Percentiles rank a stretch among this genome's conserved stretches.
Conservation (phyloP, 148 eudicot species). For the Rhododendron henanense region DNA sequence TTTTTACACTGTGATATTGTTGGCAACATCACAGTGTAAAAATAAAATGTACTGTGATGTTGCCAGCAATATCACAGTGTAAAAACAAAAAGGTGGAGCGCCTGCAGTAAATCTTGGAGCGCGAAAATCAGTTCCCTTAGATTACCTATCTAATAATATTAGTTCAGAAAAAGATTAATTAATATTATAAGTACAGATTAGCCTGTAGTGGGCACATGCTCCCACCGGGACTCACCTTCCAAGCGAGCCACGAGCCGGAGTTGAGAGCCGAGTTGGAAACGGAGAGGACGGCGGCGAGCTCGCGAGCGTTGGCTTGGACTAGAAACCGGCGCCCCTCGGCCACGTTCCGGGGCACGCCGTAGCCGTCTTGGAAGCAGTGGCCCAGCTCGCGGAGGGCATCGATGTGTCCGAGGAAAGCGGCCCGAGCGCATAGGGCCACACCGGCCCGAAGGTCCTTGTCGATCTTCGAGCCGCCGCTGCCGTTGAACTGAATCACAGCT, state of each 20-base stretch:
- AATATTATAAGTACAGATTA: too few species aligned
- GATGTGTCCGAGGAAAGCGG: slow-evolving; percentile 81
- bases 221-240: slow-evolving; percentile 11
- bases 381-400: slow-evolving; percentile 87
- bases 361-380: slow-evolving; percentile 91
- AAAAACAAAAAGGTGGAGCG: too few species aligned
- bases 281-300: slow-evolving; percentile 55
- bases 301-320: slow-evolving; percentile 90
- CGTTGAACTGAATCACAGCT: slow-evolving; percentile 83
- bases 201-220: too few species aligned
- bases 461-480: slow-evolving; percentile 70
- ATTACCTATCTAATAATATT: too few species aligned
- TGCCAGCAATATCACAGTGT: too few species aligned
- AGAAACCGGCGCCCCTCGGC: slow-evolving; percentile 73
- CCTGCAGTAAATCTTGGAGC: too few species aligned
- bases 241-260: slow-evolving; percentile 35
- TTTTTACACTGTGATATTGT: too few species aligned
- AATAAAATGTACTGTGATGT: too few species aligned
- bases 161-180: not conserved
- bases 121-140: too few species aligned
- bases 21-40: too few species aligned
- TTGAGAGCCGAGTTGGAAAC: slow-evolving; percentile 15
- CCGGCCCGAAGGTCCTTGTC: slow-evolving; percentile 80
- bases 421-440: slow-evolving; percentile 80
- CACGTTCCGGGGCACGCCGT: slow-evolving; percentile 76